Percentiles rank a stretch among this genome's conserved stretches.
phyloP scores from a whole-genome alignment of 2,329 filamentous ascomycete species.

The Fusarium virguliforme region DNA sequence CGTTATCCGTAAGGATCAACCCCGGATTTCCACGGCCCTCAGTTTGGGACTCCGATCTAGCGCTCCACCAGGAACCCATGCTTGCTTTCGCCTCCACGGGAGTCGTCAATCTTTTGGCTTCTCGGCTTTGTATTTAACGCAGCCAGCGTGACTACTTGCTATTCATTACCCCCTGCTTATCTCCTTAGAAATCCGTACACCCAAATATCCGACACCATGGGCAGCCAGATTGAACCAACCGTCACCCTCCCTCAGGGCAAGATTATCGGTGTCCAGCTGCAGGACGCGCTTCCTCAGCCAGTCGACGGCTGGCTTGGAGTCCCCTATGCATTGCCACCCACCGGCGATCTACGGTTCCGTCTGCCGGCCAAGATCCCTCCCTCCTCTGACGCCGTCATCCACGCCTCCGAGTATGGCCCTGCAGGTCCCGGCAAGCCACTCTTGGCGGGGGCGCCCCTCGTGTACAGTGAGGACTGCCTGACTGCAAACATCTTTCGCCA shows the following conservation, averaged over 20 bases:
- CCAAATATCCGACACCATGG: conserved; percentile 28
- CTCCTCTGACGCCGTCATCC: conserved; percentile 50
- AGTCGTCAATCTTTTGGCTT: background rate
- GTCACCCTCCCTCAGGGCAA: conserved; percentile 45
- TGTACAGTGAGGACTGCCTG: conserved; percentile 68
- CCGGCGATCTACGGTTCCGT: conserved; percentile 63
- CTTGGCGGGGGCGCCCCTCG: conserved; percentile 45
- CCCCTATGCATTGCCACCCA: conserved; percentile 65
- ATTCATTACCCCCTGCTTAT: background rate
- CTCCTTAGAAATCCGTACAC: background rate
- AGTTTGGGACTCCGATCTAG: conserved; percentile 34
- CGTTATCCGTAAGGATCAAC: conserved; percentile 1
- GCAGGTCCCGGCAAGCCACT: conserved; percentile 48
- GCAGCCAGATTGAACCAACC: conserved; percentile 33
- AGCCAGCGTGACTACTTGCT: background rate
- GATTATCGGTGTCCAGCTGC: conserved; percentile 40
- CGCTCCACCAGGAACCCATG: background rate
- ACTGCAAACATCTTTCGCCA: conserved; percentile 69
- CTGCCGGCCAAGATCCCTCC: conserved; percentile 53
- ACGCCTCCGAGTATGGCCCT: conserved; percentile 59
- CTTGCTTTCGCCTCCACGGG: background rate
- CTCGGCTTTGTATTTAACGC: conserved; percentile 15
- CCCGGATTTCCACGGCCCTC: conserved; percentile 17
- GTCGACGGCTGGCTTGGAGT: conserved; percentile 64
- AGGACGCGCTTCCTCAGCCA: conserved; percentile 43